Evolutionary conservation across 129 eudicot genomes (phyloP), one percentile per base, ranked within the genome.

Genomic region (Lonicera japonica): DNA sequence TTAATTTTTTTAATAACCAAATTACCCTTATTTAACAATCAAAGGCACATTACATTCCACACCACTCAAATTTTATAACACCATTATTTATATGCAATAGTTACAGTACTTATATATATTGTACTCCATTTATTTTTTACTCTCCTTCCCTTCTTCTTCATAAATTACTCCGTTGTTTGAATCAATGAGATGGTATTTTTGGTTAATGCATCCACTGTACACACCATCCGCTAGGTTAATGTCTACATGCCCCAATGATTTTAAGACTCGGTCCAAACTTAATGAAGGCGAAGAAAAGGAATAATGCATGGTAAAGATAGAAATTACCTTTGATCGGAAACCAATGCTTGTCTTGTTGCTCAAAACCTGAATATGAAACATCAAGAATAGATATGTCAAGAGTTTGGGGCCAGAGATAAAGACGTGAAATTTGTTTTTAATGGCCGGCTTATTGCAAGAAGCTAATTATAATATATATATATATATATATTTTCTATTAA

Each of bases 361-460:
- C 79, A 75, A 71, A 24, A 92, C 84, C 57, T 82, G 64, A 17
- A 92, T 63, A 41, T 76, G 99, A 84, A 63, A 83, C 65, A 78
- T 91, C 97, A 68, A 92, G 95, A 38, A 92, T 61, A 12, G 98
- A 96, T 75, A 87, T 82, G 58, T 87, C 86, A 69, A 87, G 88
- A 61, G 71, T 73, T 72, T 79, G 86, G 7, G 98, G 98, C 98
- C 98, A 92, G 25, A 73, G 80, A 74, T 84, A 92, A 53, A 92
- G 85, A 62, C 68, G 82, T 58, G 91, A 70, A 38, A 87, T 83
- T 73, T 92, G 84, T 72, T 87, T 69, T 67, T 85, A 21, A 87
- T 82, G 8, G 62, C n/a, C n/a, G n/a, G n/a, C n/a, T n/a, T 74
- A 24, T 88, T 92, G 82, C 60, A 65, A 75, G 46, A 69, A 47